A percentile compares a stretch with the other conserved stretches of the same genome.
Evolutionary conservation across 2,329 filamentous ascomycete genomes (phyloP).

Genomic region (Phialophora expanda): DNA sequence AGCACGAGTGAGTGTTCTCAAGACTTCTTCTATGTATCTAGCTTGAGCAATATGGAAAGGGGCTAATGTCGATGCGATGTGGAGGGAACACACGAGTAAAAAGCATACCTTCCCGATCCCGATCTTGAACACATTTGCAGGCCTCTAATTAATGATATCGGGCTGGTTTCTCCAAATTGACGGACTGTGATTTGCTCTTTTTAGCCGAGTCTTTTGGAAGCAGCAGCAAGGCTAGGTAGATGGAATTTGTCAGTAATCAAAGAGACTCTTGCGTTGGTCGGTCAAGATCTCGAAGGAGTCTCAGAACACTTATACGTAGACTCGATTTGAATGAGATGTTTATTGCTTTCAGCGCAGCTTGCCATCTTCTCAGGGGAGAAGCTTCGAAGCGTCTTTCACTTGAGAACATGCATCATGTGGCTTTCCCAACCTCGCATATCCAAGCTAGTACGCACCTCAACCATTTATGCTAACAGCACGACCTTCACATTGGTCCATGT

Average conservation of each 20-base stretch:
- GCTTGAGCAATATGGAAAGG: neutral
- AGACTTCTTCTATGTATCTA: slow-evolving; percentile 16
- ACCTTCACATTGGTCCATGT: neutral
- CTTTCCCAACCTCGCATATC: neutral
- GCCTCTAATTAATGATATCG: slow-evolving; percentile 16
- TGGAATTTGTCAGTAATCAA: neutral
- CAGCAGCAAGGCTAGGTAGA: neutral
- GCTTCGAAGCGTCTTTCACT: neutral
- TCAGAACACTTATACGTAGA: neutral
- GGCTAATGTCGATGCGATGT: slow-evolving; percentile 12
- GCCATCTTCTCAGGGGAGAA: neutral
- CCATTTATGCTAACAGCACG: neutral
- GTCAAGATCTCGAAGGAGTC: neutral
- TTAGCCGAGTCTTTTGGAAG: neutral
- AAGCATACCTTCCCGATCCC: slow-evolving; percentile 18
- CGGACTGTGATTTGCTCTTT: neutral
- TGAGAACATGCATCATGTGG: neutral
- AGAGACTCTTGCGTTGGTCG: neutral
- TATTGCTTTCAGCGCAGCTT: neutral
- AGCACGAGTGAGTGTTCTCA: slow-evolving; percentile 34
- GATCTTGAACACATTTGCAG: slow-evolving; percentile 18
- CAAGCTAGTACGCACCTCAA: neutral
- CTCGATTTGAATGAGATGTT: neutral
- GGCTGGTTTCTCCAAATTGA: neutral
- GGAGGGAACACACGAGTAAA: slow-evolving; percentile 13